These are phyloP conservation scores for Schizochytrium sp. DNA, from an alignment of 108 stramenopile genomes.

Conservation along the genomic window DNA sequence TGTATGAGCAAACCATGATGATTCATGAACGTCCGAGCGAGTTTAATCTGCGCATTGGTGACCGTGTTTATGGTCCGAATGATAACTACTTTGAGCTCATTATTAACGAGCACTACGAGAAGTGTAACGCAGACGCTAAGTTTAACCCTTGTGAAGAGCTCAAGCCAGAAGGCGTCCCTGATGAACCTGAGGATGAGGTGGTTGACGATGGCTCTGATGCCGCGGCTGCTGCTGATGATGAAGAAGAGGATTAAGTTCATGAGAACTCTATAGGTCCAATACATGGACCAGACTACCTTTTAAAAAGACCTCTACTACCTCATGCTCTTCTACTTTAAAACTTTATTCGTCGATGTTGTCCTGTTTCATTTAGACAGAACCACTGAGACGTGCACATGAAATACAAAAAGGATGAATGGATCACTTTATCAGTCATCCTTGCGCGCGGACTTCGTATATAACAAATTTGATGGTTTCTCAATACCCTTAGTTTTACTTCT, in stretches of 20 bases:
- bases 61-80: slow-evolving; percentile 38
- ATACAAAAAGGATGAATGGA: no score
- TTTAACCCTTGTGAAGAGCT: slow-evolving; percentile 42
- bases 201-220: slow-evolving; percentile 23
- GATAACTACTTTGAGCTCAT: slow-evolving; percentile 39
- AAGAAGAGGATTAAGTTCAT: slow-evolving; percentile 32
- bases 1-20: slow-evolving; percentile 45
- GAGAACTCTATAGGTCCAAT: not conserved
- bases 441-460: no score
- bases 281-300: not conserved
- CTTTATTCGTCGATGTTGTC: not conserved
- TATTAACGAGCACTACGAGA: slow-evolving; percentile 50
- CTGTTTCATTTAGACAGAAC: not conserved
- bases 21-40: slow-evolving; percentile 44
- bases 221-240: slow-evolving; percentile 15
- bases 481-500: no score
- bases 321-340: not conserved
- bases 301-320: not conserved
- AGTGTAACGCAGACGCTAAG: slow-evolving; percentile 25
- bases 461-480: no score
- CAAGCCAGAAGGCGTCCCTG: slow-evolving; percentile 14
- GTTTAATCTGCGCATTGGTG: slow-evolving; percentile 40
- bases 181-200: slow-evolving; percentile 36
- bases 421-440: no score
- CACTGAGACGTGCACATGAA: not conserved